A percentile compares a stretch with the other conserved stretches of the same genome.
Evolutionary conservation across 2,329 filamentous ascomycete species (phyloP).

Genomic region (Onygenales sp.): DNA sequence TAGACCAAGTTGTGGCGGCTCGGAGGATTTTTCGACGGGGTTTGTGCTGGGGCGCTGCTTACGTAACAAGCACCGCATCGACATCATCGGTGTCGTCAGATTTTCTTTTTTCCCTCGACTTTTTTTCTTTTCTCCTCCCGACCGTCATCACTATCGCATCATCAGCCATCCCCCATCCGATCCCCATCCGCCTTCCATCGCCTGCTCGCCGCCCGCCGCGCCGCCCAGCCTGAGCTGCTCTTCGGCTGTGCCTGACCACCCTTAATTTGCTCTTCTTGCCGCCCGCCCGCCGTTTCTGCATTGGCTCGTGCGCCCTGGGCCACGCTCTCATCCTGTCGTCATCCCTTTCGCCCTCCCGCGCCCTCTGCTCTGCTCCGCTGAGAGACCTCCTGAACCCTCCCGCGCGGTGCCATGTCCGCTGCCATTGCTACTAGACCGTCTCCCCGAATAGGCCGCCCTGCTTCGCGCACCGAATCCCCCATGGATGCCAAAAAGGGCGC

Average conservation of each 20-base stretch:
- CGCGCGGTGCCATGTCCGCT: constrained; percentile 28
- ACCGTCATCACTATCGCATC: constrained; percentile 7
- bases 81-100: constrained; percentile 16
- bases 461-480: constrained; percentile 27
- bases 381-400: constrained; percentile 6
- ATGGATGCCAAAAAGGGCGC: constrained; percentile 35
- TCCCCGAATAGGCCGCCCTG: constrained; percentile 20
- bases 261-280: constrained; percentile 1
- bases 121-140: constrained; percentile 9
- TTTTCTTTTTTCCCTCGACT: constrained; percentile 10
- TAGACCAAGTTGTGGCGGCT: no score
- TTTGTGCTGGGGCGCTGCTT: neutral
- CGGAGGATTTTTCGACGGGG: no score
- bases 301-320: no score
- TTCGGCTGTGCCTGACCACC: neutral
- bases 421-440: constrained; percentile 29
- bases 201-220: neutral
- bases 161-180: constrained; percentile 4
- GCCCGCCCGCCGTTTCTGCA: neutral
- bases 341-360: neutral
- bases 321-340: constrained; percentile 4
- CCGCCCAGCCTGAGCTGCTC: constrained; percentile 7
- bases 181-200: neutral
- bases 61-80: constrained; percentile 6
- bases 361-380: constrained; percentile 3